A percentile compares a stretch with the other conserved stretches of the same genome.
Evolutionary conservation across 805 yeast genomes (phyloP).

Genomic region (Spathaspora girioi): DNA sequence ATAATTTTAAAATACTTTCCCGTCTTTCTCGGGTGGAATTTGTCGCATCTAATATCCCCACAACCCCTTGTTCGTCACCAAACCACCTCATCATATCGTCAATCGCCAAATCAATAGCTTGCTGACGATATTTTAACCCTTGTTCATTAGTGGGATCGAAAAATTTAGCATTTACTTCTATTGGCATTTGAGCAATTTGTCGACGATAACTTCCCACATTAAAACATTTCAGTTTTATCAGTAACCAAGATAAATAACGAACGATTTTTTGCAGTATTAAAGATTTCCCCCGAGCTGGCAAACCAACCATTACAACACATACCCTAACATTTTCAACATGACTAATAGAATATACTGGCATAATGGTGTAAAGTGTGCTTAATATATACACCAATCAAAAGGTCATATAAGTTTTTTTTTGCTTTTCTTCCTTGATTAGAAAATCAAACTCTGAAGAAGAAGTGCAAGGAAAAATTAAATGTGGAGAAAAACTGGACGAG

Average conservation of each 20-base stretch:
- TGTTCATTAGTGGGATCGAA: constrained; percentile 65
- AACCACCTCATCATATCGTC: constrained; percentile 86
- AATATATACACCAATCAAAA: not conserved
- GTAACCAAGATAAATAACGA: constrained; percentile 87
- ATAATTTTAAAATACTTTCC: constrained; percentile 54
- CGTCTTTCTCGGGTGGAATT: constrained; percentile 78
- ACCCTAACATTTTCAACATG: constrained; percentile 68
- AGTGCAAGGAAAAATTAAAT: not conserved
- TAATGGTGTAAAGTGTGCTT: constrained; percentile 10
- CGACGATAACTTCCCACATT: constrained; percentile 88
- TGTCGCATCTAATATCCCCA: constrained; percentile 92
- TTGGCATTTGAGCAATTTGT: constrained; percentile 41
- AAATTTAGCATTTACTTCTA: constrained; percentile 69
- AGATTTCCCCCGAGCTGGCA: constrained; percentile 91
- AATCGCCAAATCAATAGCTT: constrained; percentile 71
- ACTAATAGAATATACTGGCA: constrained; percentile 57
- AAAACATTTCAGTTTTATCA: constrained; percentile 81
- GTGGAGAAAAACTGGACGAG: not conserved
- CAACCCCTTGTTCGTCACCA: constrained; percentile 72
- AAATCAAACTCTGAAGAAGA: not conserved
- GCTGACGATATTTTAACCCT: constrained; percentile 58
- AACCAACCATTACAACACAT: constrained; percentile 85
- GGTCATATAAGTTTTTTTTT: not conserved
- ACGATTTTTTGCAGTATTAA: constrained; percentile 93
- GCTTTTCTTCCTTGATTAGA: no score